Evolutionary conservation across 225 moss, liverwort and hornwort species (phyloP).

Genomic region (Straminergon stramineum): DNA sequence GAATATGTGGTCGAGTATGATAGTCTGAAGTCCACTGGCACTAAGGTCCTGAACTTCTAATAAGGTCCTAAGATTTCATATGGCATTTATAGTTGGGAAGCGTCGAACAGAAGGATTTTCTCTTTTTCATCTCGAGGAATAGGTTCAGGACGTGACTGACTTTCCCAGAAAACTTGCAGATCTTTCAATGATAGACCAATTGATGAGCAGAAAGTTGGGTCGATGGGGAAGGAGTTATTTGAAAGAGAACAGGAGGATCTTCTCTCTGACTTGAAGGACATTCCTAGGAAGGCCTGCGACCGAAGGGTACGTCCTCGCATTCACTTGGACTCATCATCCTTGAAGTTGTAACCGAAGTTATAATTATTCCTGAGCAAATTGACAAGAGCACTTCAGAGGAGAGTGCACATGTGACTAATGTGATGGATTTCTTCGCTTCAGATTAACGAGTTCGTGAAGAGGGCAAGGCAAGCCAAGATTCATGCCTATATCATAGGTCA

Average conservation of each 20-base stretch:
- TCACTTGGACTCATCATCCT: background rate
- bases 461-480: constrained; percentile 92
- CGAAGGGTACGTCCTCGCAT: constrained; percentile 42
- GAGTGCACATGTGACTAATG: background rate
- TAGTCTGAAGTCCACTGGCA: background rate
- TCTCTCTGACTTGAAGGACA: constrained; percentile 86
- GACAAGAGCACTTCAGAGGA: background rate
- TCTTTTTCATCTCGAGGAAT: background rate
- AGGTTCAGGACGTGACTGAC: background rate
- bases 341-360: background rate
- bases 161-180: constrained; percentile 1
- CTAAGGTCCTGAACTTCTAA: no score
- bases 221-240: constrained; percentile 87
- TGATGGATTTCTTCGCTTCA: constrained; percentile 4
- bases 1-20: background rate
- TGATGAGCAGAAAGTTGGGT: constrained; percentile 61
- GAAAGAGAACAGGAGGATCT: constrained; percentile 94
- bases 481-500: constrained; percentile 94
- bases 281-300: constrained; percentile 95
- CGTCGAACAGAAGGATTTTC: background rate
- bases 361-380: background rate
- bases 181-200: constrained; percentile 93
- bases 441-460: constrained; percentile 99
- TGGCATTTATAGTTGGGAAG: background rate
- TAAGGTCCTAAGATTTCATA: background rate